Conservation (phyloP, 2,329 filamentous ascomycete genomes). For the Fusarium guadeloupense region DNA sequence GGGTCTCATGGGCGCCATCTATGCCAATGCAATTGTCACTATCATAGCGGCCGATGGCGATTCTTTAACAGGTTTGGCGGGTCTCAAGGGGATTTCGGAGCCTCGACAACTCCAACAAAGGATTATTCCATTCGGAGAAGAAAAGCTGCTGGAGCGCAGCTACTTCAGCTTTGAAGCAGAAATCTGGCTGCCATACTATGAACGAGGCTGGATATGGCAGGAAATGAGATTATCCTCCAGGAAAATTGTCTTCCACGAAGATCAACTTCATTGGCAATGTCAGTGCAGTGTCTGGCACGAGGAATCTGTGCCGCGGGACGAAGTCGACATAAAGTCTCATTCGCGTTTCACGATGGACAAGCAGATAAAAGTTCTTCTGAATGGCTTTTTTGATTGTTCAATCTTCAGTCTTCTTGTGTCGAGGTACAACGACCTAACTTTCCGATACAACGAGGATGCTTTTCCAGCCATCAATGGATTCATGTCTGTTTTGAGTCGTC, state of each 20-base stretch:
- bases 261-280: conserved; percentile 16
- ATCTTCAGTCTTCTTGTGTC: background rate
- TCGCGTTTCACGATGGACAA: conserved; percentile 1
- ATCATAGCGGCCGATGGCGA: conserved; percentile 11
- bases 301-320: accelerated
- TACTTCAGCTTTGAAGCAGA: background rate
- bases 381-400: too few species aligned
- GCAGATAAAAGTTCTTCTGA: too few species aligned
- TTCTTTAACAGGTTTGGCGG: background rate
- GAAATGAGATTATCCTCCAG: conserved; percentile 1
- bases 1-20: conserved; percentile 6
- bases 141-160: background rate
- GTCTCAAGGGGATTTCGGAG: background rate
- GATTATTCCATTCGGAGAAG: conserved; percentile 6
- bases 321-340: background rate
- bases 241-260: background rate
- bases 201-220: conserved; percentile 19
- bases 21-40: conserved; percentile 3
- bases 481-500: background rate
- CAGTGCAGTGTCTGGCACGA: conserved; percentile 16
- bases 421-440: background rate
- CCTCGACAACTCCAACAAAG: background rate
- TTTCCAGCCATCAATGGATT: conserved; percentile 3
- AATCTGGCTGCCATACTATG: background rate
- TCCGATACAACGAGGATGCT: conserved; percentile 6